Evolutionary conservation across 1,284 basidiomycete species (phyloP).

Genomic region (Naganishia sp.): DNA sequence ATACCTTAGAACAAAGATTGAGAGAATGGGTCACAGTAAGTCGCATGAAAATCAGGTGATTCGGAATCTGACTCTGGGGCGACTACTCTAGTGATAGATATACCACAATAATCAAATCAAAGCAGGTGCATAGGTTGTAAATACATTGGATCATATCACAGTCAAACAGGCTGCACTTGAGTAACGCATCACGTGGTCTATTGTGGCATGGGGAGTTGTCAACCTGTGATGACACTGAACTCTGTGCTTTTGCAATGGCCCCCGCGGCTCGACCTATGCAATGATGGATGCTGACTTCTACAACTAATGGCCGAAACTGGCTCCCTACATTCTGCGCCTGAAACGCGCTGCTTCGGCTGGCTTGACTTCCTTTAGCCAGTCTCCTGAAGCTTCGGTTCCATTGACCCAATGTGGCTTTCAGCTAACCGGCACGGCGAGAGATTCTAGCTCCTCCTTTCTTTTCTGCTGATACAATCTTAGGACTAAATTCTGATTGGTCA

Average conservation of each 20-base stretch:
- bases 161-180: not conserved
- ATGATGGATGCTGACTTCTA: no score
- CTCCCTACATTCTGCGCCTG: no score
- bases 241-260: no score
- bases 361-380: no score
- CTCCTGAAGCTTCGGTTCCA: no score
- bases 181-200: not conserved
- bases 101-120: constrained; percentile 10
- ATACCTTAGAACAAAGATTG: constrained; percentile 92
- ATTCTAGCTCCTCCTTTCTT: constrained; percentile 10
- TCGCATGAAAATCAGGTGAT: constrained; percentile 13
- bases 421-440: not conserved
- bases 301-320: no score
- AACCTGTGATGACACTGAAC: no score
- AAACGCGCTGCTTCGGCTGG: no score
- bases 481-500: not conserved
- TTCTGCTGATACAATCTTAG: constrained; percentile 9
- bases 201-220: no score
- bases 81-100: constrained; percentile 27
- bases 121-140: not conserved
- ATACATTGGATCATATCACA: not conserved
- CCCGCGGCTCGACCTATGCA: no score
- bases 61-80: not conserved
- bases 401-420: not conserved
- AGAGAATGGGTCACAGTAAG: constrained; percentile 87